Percentiles rank a stretch among this genome's conserved stretches.
Evolutionary conservation across 2,329 filamentous ascomycete species (phyloP).

Genomic region (Penicillium hesseltinei): DNA sequence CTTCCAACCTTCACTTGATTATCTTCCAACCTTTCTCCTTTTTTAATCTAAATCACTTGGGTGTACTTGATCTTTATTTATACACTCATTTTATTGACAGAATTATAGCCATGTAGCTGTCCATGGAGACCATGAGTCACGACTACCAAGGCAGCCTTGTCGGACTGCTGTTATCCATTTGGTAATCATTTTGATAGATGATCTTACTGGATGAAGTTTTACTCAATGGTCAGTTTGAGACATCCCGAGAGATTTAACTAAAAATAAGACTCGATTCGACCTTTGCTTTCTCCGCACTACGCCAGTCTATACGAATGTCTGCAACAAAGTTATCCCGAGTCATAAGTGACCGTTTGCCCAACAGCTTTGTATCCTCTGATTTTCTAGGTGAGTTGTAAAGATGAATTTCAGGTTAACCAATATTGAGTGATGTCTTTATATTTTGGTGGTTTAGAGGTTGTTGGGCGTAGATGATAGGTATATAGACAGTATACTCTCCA

Average conservation of each 20-base stretch:
- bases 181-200: neutral
- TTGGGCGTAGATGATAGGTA: neutral
- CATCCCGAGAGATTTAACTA: neutral
- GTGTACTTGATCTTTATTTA: neutral
- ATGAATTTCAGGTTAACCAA: no score
- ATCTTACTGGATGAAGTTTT: neutral
- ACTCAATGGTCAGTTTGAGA: neutral
- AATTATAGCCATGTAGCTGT: neutral
- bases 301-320: neutral
- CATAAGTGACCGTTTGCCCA: neutral
- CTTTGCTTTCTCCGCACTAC: neutral
- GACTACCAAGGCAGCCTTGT: neutral
- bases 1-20: neutral
- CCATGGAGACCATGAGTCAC: neutral
- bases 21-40: neutral
- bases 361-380: neutral
- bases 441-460: neutral
- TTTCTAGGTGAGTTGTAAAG: neutral
- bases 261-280: no score
- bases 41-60: neutral
- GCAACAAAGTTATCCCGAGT: no score
- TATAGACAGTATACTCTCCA: neutral
- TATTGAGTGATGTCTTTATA: neutral
- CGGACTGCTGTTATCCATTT: slow-evolving; percentile 3
- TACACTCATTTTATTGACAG: neutral